Evolutionary conservation across 2,329 filamentous ascomycete genomes (phyloP), one percentile per base, ranked within the genome.

Genomic region (Fusarium nygamai): DNA sequence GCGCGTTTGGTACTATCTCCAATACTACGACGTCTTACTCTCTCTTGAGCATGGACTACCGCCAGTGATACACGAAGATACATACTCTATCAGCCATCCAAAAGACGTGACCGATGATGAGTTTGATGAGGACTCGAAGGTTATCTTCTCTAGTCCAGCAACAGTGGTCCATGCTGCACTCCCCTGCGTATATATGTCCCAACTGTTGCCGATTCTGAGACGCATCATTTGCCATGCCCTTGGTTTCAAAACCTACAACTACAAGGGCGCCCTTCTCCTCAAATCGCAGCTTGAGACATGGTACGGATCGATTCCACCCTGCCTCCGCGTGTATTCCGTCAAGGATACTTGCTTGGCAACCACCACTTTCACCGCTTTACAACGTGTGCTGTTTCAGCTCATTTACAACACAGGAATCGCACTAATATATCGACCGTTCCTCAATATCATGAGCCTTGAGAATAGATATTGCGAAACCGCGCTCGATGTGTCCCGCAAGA

Each of bases 1-100:
- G 10, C 51, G 69, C 2, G 48, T 66, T 6, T 73, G 69, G 69
- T 72, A 60, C 44, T 47, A 46, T 7, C 59, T 72, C 8, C 71
- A 73, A 14, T 43, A 69, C n/a, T 69, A 73, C 16, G 71, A 72
- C 5, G 10, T 72, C 10, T 34, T 66, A 1, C 68, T 72, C 17
- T 61, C 71, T 13, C 57, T 73, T 19, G 64, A 72, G 16, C 48
- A 60, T 19, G 71, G 58, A 10, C 8, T 72, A 3, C 69, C 69
- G 5, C 66, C 71, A 0, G 16, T 64, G 4, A 43, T 73, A 12
- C 58, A 64, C 7, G 61, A 63, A 13, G 54, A 72, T 38, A 50
- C 24, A 3, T 66, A 29, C 36, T 27, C 53, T 17, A 43, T 46
- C 10, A 7, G 34, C 1, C 61, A 69, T 20, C 69, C 71, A 3